A percentile compares a stretch with the other conserved stretches of the same genome.
Evolutionary conservation across 2,329 filamentous ascomycete genomes (phyloP).

Genomic region (Fulvia fulva): DNA sequence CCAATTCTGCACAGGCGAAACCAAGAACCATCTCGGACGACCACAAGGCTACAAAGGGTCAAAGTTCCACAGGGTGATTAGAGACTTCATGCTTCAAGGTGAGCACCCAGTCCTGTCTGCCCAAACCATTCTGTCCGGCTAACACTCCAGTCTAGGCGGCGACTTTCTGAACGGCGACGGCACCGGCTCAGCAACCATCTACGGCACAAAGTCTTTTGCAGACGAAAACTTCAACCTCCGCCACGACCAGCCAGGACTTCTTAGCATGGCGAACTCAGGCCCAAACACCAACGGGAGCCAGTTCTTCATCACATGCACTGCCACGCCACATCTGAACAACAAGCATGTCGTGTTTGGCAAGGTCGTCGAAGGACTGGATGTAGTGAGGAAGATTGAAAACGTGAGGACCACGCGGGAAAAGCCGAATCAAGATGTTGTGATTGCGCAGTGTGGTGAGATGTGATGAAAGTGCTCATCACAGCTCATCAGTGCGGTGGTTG

Average conservation of each 20-base stretch:
- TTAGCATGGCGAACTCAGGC: conserved; percentile 94
- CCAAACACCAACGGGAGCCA: conserved; percentile 91
- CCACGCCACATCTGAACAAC: conserved; percentile 80
- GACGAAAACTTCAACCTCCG: conserved; percentile 85
- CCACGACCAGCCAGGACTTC: conserved; percentile 73
- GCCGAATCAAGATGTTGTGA: conserved; percentile 77
- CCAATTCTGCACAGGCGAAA: conserved; percentile 93
- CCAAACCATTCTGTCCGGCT: background rate
- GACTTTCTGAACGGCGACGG: conserved; percentile 68
- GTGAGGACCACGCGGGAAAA: conserved; percentile 81
- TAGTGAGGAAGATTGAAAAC: conserved; percentile 87
- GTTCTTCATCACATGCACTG: conserved; percentile 92
- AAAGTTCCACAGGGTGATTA: conserved; percentile 93
- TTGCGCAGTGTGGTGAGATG: conserved; percentile 93
- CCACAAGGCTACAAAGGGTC: conserved; percentile 91
- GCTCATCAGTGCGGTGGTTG: no score
- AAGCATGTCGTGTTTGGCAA: conserved; percentile 97
- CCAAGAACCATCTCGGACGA: conserved; percentile 69
- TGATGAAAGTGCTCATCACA: conserved; percentile 46
- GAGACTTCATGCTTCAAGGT: conserved; percentile 95
- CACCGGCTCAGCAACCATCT: conserved; percentile 80
- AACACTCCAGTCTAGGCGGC: background rate
- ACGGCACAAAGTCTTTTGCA: conserved; percentile 75
- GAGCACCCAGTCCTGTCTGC: background rate
- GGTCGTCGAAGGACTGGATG: conserved; percentile 83